These are phyloP conservation scores for Yamadazyma membranifaciens DNA, from an alignment of 1,139 yeast genomes.

Conservation along the genomic window DNA sequence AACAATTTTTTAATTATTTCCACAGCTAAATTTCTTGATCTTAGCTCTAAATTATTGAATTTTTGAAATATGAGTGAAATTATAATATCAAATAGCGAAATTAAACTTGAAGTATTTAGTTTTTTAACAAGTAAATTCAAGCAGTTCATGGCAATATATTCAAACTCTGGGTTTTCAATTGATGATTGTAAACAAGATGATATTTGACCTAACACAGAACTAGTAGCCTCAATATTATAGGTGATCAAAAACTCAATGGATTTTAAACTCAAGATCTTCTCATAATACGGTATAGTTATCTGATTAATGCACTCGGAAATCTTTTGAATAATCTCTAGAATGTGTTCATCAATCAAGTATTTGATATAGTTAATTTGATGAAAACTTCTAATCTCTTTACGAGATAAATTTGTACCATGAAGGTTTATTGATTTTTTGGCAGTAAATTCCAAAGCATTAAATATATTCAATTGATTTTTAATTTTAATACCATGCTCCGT, in stretches of 20 bases:
- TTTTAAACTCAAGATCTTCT: constrained; percentile 67
- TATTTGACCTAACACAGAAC: constrained; percentile 83
- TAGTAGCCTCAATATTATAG: constrained; percentile 59
- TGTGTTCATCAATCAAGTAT: constrained; percentile 49
- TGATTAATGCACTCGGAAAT: constrained; percentile 81
- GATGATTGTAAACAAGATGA: constrained; percentile 86
- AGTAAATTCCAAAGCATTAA: constrained; percentile 40
- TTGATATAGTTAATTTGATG: constrained; percentile 20
- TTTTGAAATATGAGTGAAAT: constrained; percentile 56
- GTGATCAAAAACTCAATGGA: constrained; percentile 71
- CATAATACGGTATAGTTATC: constrained; percentile 64
- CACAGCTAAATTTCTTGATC: constrained; percentile 47
- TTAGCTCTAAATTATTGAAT: constrained; percentile 51
- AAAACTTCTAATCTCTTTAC: constrained; percentile 14
- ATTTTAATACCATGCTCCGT: constrained; percentile 11
- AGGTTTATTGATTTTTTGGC: constrained; percentile 27
- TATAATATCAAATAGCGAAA: constrained; percentile 45
- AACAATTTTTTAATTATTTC: constrained; percentile 44
- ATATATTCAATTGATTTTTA: constrained; percentile 31
- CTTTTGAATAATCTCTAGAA: constrained; percentile 72
- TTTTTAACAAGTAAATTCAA: constrained; percentile 59
- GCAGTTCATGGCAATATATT: constrained; percentile 62
- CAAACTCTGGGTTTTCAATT: constrained; percentile 60
- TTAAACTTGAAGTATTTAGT: constrained; percentile 51
- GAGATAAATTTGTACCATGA: constrained; percentile 6